phyloP scores from a whole-genome alignment of 202 grass and related monocot species.

The Digitaria exilis region DNA sequence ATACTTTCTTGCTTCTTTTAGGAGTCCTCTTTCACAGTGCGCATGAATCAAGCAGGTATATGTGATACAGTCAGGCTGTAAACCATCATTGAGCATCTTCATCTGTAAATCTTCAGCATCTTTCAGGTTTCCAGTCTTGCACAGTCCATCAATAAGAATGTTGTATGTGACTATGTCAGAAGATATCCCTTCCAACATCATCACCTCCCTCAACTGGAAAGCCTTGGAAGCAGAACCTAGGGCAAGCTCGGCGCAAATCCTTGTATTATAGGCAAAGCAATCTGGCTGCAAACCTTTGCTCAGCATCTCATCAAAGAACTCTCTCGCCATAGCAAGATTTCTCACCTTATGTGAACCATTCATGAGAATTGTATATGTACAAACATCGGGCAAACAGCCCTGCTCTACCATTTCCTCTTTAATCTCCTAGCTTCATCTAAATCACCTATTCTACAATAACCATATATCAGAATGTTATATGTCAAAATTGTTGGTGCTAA shows the following conservation, averaged over 20 bases:
- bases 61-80: constrained; percentile 75
- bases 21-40: constrained; percentile 58
- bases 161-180: constrained; percentile 76
- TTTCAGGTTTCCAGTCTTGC: constrained; percentile 76
- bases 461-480: constrained; percentile 85
- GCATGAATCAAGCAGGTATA: constrained; percentile 96
- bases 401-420: constrained; percentile 71
- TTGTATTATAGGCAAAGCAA: constrained; percentile 78
- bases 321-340: constrained; percentile 64
- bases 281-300: constrained; percentile 66
- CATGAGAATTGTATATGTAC: constrained; percentile 87
- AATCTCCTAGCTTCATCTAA: constrained; percentile 66
- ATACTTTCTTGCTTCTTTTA: constrained; percentile 61
- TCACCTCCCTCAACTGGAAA: constrained; percentile 76
- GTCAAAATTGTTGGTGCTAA: constrained; percentile 65
- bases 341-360: constrained; percentile 62
- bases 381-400: constrained; percentile 65
- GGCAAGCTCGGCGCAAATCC: constrained; percentile 62
- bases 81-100: constrained; percentile 74
- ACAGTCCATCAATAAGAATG: constrained; percentile 81
- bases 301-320: constrained; percentile 88
- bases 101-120: constrained; percentile 50
- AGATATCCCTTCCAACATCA: constrained; percentile 58
- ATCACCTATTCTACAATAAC: constrained; percentile 69
- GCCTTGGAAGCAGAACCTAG: constrained; percentile 50